Evolutionary conservation across 441 rosid genomes (phyloP).

Genomic region (Gossypium trilobum): DNA sequence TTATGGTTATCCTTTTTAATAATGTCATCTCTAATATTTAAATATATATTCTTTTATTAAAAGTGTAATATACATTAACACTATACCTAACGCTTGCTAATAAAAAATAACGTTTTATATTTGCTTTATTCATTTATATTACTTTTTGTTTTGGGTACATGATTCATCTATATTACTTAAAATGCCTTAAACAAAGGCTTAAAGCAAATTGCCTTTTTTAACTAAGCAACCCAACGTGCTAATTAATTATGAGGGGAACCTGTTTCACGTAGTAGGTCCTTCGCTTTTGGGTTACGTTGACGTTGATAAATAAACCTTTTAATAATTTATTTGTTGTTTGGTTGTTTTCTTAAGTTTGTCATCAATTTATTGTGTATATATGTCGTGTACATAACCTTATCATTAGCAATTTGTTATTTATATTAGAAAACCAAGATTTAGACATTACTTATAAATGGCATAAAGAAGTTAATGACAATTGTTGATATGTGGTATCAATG

Average conservation of each 20-base stretch:
- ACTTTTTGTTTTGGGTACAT: too few species aligned
- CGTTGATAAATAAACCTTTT: not conserved
- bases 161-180: too few species aligned
- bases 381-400: not conserved
- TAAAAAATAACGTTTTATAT: not conserved
- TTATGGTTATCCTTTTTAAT: too few species aligned
- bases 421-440: not conserved
- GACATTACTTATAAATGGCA: not conserved
- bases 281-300: not conserved
- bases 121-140: not conserved
- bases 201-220: not conserved
- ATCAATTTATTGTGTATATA: not conserved
- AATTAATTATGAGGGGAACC: not conserved
- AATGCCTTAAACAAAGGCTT: too few species aligned
- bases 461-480: not conserved
- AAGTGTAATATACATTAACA: too few species aligned
- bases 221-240: not conserved
- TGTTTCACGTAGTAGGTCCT: not conserved
- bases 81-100: too few species aligned
- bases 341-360: not conserved
- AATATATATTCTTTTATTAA: too few species aligned
- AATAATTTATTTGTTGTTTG: not conserved
- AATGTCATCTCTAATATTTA: too few species aligned
- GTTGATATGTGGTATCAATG: not conserved
- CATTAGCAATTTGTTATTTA: too few species aligned